These are phyloP conservation scores for Clitocybe nebularis DNA, from an alignment of 1,284 basidiomycete species.

Conservation along the genomic window DNA sequence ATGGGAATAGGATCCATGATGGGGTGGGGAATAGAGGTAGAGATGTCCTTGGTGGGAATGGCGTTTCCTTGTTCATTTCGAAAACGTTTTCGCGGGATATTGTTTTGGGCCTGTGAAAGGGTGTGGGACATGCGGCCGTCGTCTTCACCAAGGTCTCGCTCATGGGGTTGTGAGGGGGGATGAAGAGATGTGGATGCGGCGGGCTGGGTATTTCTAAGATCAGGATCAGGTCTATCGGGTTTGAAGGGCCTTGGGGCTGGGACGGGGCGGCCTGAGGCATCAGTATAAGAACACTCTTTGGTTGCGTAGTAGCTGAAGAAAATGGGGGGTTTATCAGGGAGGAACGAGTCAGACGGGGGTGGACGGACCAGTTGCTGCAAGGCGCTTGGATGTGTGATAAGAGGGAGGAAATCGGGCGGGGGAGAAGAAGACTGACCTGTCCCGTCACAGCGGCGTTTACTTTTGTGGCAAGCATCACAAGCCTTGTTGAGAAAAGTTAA, in stretches of 20 bases:
- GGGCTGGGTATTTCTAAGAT: constrained; percentile 18
- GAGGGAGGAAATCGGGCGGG: constrained; percentile 8
- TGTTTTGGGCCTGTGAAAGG: constrained; percentile 10
- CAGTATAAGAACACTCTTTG: constrained; percentile 76
- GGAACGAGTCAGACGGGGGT: constrained; percentile 5
- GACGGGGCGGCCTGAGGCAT: constrained; percentile 71
- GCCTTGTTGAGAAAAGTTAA: constrained; percentile 42
- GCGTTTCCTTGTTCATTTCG: constrained; percentile 32
- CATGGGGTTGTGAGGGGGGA: constrained; percentile 16
- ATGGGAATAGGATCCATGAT: constrained; percentile 30
- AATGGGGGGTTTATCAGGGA: constrained; percentile 5
- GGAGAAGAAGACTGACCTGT: constrained; percentile 48
- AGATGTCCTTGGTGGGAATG: constrained; percentile 34
- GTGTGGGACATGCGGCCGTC: constrained; percentile 23
- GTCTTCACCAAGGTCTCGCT: constrained; percentile 22
- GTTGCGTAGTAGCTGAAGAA: constrained; percentile 66
- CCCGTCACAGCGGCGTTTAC: constrained; percentile 78
- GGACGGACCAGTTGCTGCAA: constrained; percentile 70
- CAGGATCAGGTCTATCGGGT: constrained; percentile 30
- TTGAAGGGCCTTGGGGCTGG: constrained; percentile 57
- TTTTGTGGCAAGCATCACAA: constrained; percentile 80
- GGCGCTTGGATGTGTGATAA: constrained; percentile 45
- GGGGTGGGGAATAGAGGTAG: constrained; percentile 18
- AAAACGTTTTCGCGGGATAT: constrained; percentile 32
- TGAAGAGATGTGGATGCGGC: constrained; percentile 22